phyloP scores from a whole-genome alignment of 441 rosid genomes.

The Pelargonium myrrhifolium region DNA sequence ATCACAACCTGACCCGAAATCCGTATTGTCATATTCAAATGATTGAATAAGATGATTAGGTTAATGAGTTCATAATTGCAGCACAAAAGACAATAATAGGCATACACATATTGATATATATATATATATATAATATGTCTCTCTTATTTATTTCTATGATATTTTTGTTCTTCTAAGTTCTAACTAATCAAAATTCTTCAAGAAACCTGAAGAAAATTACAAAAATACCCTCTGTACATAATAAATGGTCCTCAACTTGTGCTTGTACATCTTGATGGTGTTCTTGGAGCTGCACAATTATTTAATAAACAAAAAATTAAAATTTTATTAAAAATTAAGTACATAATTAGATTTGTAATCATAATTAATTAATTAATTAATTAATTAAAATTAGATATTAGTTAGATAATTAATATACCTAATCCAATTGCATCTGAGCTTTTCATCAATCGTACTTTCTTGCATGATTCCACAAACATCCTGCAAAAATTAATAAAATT shows the following conservation, averaged over 20 bases:
- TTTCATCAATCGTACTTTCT: constrained; percentile 59
- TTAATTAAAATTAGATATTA: too few relatives aligned
- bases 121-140: too few relatives aligned
- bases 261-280: constrained; percentile 32
- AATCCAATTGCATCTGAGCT: constrained; percentile 42
- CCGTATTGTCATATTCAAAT: too few relatives aligned
- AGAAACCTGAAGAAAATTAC: background rate
- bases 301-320: background rate
- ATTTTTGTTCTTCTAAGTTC: background rate
- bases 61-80: too few relatives aligned
- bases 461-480: constrained; percentile 63
- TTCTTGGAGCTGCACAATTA: constrained; percentile 30
- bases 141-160: constrained; percentile 9
- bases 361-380: background rate
- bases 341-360: background rate
- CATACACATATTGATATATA: too few relatives aligned
- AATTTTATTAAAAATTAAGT: too few relatives aligned
- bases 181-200: constrained; percentile 17
- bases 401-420: constrained; percentile 18
- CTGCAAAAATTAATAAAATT: constrained; percentile 24
- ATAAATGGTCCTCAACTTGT: constrained; percentile 13
- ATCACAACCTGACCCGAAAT: too few relatives aligned
- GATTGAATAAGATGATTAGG: too few relatives aligned
- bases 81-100: too few relatives aligned
- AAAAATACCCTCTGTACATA: constrained; percentile 26